phyloP scores from a whole-genome alignment of 2,329 filamentous ascomycete genomes.

The Phialophora chinensis region DNA sequence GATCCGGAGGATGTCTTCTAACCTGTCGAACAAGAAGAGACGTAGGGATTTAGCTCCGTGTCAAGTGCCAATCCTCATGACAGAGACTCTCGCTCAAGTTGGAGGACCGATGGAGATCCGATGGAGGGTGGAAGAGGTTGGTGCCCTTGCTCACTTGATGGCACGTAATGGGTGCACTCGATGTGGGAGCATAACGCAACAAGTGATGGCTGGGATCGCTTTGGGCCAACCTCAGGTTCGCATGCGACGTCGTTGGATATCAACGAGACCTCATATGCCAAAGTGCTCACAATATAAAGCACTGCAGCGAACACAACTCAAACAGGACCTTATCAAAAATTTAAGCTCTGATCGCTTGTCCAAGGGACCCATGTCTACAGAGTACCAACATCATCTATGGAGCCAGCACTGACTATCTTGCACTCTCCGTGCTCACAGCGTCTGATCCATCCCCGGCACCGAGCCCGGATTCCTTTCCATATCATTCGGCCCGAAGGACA shows the following conservation, averaged over 20 bases:
- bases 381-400: not conserved
- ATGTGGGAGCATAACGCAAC: not conserved
- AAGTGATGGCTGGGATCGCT: not conserved
- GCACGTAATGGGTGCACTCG: not conserved
- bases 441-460: not conserved
- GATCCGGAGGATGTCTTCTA: slow-evolving; percentile 78
- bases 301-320: not conserved
- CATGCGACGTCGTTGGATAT: not conserved
- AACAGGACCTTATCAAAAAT: not conserved
- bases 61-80: not conserved
- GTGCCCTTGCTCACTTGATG: not conserved
- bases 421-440: not conserved
- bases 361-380: not conserved
- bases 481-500: slow-evolving; percentile 61
- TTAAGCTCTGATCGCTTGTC: not conserved
- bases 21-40: not conserved
- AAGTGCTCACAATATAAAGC: not conserved
- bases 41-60: not conserved
- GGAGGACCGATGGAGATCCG: not conserved
- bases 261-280: not conserved
- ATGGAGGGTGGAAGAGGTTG: not conserved
- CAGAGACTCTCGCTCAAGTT: not conserved
- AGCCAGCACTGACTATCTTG: not conserved
- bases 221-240: not conserved
- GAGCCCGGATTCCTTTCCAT: slow-evolving; percentile 41